Percentiles rank a stretch among this genome's conserved stretches.
These are phyloP conservation scores for Kodamaea lidongshanica DNA, from an alignment of 805 yeast genomes.

Conservation along the genomic window DNA sequence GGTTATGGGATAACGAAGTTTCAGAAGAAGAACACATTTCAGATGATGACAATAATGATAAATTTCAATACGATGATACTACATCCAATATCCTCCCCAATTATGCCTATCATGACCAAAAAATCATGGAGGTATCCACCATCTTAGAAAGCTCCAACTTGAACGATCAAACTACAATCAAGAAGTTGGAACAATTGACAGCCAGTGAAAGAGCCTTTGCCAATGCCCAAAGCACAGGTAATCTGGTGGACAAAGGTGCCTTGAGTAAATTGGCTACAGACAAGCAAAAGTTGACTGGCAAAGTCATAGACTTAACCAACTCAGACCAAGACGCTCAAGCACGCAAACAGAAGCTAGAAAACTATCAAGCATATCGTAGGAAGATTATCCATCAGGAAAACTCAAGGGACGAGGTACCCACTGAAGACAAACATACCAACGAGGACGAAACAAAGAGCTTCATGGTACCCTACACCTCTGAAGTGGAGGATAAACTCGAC, in stretches of 20 bases:
- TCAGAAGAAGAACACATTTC: conserved; percentile 58
- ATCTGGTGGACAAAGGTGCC: conserved; percentile 26
- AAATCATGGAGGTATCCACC: conserved; percentile 32
- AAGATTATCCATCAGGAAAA: conserved; percentile 57
- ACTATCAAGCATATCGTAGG: conserved; percentile 52
- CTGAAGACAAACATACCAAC: conserved; percentile 4
- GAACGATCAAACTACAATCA: conserved; percentile 42
- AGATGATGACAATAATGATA: conserved; percentile 51
- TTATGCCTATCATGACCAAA: conserved; percentile 42
- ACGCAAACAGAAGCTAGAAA: conserved; percentile 47
- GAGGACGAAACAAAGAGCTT: conserved; percentile 20
- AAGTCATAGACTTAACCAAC: conserved; percentile 35
- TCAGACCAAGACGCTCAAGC: conserved; percentile 44
- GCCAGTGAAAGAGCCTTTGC: conserved; percentile 57
- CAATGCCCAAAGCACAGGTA: conserved; percentile 45
- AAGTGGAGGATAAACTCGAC: conserved; percentile 58
- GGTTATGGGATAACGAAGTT: conserved; percentile 27
- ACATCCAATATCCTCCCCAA: conserved; percentile 56
- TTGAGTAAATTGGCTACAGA: conserved; percentile 28
- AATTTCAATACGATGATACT: conserved; percentile 55
- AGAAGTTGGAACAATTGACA: conserved; percentile 48
- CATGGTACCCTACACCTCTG: conserved; percentile 62
- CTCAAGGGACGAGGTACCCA: conserved; percentile 4
- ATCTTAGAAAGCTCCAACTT: conserved; percentile 35
- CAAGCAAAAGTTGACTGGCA: conserved; percentile 38